phyloP scores from a whole-genome alignment of 1,284 basidiomycete genomes.

The Irpex rosettiformis region DNA sequence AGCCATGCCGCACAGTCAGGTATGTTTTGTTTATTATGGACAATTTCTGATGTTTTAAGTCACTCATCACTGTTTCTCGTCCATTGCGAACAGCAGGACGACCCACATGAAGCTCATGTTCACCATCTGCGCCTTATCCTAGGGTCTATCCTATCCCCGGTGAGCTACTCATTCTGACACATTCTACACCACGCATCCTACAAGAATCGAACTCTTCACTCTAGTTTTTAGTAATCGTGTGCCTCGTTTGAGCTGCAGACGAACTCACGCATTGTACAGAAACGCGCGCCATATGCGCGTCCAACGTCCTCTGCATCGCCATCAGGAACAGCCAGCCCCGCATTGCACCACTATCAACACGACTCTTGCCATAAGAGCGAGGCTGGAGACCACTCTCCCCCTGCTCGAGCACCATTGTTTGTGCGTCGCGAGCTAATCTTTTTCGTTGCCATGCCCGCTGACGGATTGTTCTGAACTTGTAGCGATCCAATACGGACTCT shows the following conservation, averaged over 20 bases:
- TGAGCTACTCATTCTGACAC: constrained; percentile 18
- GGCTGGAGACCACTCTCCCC: constrained; percentile 3
- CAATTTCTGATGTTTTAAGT: not conserved
- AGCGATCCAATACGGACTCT: not conserved
- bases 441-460: not conserved
- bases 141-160: constrained; percentile 30
- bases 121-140: constrained; percentile 24
- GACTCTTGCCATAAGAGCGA: constrained; percentile 16
- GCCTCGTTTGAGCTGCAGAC: not conserved
- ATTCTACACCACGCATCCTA: not conserved
- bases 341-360: constrained; percentile 17
- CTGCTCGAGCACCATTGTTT: not conserved
- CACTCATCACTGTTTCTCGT: not conserved
- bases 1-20: not conserved
- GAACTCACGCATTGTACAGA: constrained; percentile 20
- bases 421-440: not conserved
- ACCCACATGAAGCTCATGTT: constrained; percentile 14
- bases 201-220: constrained; percentile 2
- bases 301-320: constrained; percentile 19
- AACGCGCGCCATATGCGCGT: constrained; percentile 24
- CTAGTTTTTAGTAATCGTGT: not conserved
- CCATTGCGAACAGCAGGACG: not conserved
- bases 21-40: not conserved
- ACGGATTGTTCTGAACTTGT: not conserved
- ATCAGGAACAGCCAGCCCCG: constrained; percentile 29